Base-by-base conservation (phyloP, 345 rosid species). In the Linum tenue region DNA sequence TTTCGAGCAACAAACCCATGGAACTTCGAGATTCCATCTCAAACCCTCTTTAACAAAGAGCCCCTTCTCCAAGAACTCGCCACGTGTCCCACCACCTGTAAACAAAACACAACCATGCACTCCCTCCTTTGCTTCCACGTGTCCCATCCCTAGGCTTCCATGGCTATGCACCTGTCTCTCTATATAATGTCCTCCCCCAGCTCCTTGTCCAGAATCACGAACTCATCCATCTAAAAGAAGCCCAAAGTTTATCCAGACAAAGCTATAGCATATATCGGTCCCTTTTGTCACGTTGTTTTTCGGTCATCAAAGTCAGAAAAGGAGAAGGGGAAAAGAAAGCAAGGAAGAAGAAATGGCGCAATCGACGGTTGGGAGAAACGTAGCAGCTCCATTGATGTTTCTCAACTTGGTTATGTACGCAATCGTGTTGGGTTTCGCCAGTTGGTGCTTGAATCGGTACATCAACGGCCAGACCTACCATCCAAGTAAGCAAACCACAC, bases 341-440 rank as follows among this genome's bases (percentile, higher is more conserved):
- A 22, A 22, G 31, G 31, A 43, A 7, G 39, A 8, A 22, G 31
- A 22, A 1, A 85, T 82, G 92, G 90, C 85, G n/a, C 79, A 71
- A 48, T 48, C 53, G 35, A 86, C 90, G 1, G 87, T 82, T 5
- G 97, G 94, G 59, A 86, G 99, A 59, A 88, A 80, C 85, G 14
- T 86, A 55, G 99, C 92, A 66, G 96, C 89, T 56, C 96, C 97
- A 42, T 67, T 90, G 80, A 75, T 90, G 92, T 94, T 94, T 63
- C 83, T 94, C 16, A 94, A 90, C 83, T 71, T 88, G 77, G 37
- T 94, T 60, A 81, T 85, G 92, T 88, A 94, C 67, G 41, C 76
- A 40, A 86, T 94, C 53, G 92, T 84, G 39, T 56, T 88, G 60
- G 97, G 92, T 15, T 94, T 94, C 62, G 83, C 92, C 3, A 88